Evolutionary conservation across 129 eudicot genomes (phyloP), one percentile per base, ranked within the genome.

Genomic region (Pittosporum tobira): DNA sequence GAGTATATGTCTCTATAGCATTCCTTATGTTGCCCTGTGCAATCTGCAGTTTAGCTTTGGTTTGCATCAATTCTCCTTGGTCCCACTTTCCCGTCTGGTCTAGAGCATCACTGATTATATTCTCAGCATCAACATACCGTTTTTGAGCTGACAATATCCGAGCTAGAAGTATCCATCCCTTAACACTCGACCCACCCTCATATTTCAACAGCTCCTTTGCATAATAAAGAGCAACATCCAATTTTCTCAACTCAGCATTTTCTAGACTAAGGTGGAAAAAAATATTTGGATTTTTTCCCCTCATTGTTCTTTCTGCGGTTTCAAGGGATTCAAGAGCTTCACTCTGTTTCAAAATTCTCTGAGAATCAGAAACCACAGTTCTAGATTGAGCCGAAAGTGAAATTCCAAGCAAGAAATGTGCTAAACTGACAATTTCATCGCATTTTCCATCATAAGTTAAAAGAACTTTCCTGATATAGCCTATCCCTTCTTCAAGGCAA

Each of bases 1-100:
- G 85, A 40, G 95, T 85, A 71, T 90, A 90, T 3, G 95, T 85
- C 62, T 80, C 82, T 23, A 90, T 77, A 4, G 89, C 94, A 30
- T 67, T 79, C 49, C 73, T 70, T 14, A 87, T 52, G 54, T 66
- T 55, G 21, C 89, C 95, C 73, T 83, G 97, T 31, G 78, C 87
- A 50, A 85, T 80, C 72, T 90, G 88, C 57, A 90, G 71, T 60
- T 78, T 85, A 25, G 87, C 95, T 75, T 85, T 90, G 2, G 95
- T 85, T 29, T 95, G 59, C 57, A 85, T 62, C 69, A 90, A 52
- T 54, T 82, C 95, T 48, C 84, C 95, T 71, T 83, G 95, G 51
- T 85, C 89, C 97, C 95, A 90, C 60, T 83, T 83, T 36, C 95
- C 97, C 0, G 95, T 79, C 75, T 90, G 94, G 52, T 90, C 95